Conservation (phyloP, 108 stramenopile genomes). For the Cyclotella sp. region DNA sequence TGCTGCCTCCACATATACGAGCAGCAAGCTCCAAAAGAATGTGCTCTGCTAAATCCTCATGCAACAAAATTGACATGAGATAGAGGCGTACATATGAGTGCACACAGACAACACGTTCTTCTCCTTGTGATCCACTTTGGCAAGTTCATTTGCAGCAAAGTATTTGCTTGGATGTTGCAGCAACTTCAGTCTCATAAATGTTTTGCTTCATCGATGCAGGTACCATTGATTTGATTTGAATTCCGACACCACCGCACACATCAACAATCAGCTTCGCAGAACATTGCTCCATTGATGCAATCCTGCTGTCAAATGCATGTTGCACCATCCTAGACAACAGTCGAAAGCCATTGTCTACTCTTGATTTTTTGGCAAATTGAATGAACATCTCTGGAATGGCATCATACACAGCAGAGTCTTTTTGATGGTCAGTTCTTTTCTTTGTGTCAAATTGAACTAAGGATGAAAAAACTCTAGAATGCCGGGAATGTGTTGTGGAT, state of each 20-base stretch:
- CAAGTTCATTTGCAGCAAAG: slow-evolving; percentile 9
- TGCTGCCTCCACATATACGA: too few species aligned
- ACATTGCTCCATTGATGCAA: too few species aligned
- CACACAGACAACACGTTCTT: not conserved
- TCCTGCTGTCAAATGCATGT: slow-evolving; percentile 18
- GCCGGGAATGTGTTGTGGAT: slow-evolving; percentile 11
- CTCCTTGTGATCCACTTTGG: too few species aligned
- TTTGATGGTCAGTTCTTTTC: slow-evolving; percentile 8
- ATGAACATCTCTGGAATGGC: slow-evolving; percentile 6
- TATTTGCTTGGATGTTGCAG: not conserved
- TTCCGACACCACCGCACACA: slow-evolving; percentile 2
- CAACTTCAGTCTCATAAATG: too few species aligned
- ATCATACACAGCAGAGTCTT: slow-evolving; percentile 2
- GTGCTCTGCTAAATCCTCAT: too few species aligned
- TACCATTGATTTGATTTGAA: slow-evolving; percentile 1
- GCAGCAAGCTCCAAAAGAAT: slow-evolving; percentile 17
- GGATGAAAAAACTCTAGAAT: slow-evolving; percentile 8
- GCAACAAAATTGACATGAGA: not conserved
- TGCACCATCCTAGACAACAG: not conserved
- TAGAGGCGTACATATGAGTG: not conserved
- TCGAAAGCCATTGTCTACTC: slow-evolving; percentile 16
- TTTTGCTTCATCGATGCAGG: slow-evolving; percentile 26
- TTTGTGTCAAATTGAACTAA: slow-evolving; percentile 9
- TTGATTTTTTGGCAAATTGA: slow-evolving; percentile 15
- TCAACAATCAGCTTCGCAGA: not conserved